Percentiles rank a stretch among this genome's conserved stretches.
These are phyloP conservation scores for Botrytis paeoniae DNA, from an alignment of 2,329 filamentous ascomycete genomes.

Conservation along the genomic window DNA sequence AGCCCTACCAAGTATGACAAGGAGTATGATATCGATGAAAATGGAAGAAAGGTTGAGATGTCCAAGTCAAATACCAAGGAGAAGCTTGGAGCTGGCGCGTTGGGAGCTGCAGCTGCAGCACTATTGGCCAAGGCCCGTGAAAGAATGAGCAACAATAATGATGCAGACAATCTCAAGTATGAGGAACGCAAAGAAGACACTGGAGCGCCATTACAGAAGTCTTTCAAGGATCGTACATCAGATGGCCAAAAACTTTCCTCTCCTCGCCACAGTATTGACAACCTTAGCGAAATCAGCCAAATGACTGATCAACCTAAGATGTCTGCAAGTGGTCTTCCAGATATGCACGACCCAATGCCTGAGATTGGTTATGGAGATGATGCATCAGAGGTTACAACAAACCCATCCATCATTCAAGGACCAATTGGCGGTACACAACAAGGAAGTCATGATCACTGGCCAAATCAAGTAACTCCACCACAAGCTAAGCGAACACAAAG, in stretches of 20 bases:
- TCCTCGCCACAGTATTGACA: conserved; percentile 58
- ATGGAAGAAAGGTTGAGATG: conserved; percentile 37
- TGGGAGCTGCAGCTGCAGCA: conserved; percentile 30
- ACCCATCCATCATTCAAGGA: conserved; percentile 79
- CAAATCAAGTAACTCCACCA: conserved; percentile 53
- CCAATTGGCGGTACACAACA: conserved; percentile 51
- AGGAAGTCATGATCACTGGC: conserved; percentile 47
- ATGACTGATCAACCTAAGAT: conserved; percentile 50
- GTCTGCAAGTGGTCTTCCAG: conserved; percentile 67
- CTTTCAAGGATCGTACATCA: conserved; percentile 63
- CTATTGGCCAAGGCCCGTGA: conserved; percentile 31
- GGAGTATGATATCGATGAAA: conserved; percentile 38
- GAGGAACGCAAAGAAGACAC: conserved; percentile 32
- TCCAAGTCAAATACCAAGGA: conserved; percentile 33
- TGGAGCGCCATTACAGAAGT: conserved; percentile 58
- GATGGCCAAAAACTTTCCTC: conserved; percentile 51
- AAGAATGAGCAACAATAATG: conserved; percentile 25
- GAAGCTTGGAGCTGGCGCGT: conserved; percentile 30
- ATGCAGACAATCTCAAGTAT: conserved; percentile 33
- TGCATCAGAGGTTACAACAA: conserved; percentile 70
- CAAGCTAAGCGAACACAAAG: conserved; percentile 26
- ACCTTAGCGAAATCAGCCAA: conserved; percentile 45
- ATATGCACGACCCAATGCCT: conserved; percentile 67
- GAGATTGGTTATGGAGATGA: conserved; percentile 67
- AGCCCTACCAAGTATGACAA: conserved; percentile 34